Percentiles rank a stretch among this genome's conserved stretches.
Conservation (phyloP, 441 rosid species). For the Melastoma candidum region DNA sequence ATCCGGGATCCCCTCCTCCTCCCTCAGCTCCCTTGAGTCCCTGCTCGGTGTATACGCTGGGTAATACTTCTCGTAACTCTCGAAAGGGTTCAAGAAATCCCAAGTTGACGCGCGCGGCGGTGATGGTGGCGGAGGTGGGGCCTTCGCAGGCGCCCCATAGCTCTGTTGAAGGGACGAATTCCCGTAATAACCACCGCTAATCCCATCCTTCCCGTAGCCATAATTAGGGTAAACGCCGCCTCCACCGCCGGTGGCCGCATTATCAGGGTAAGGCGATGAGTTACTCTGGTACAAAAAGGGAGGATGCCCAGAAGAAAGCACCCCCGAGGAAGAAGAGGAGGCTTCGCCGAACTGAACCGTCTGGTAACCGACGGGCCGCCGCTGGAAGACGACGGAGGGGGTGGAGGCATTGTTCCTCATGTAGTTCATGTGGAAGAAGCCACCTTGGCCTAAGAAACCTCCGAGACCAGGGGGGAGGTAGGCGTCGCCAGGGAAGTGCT, state of each 20-base stretch:
- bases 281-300: conserved; percentile 22
- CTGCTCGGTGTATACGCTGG: conserved; percentile 44
- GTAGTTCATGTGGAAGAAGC: conserved; percentile 48
- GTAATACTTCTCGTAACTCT: conserved; percentile 33
- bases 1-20: conserved; percentile 92
- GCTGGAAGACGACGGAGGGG: conserved; percentile 21
- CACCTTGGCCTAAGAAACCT: conserved; percentile 16
- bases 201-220: conserved; percentile 19
- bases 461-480: background rate
- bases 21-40: conserved; percentile 73
- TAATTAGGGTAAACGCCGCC: conserved; percentile 20
- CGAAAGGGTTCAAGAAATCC: conserved; percentile 78
- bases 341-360: conserved; percentile 53
- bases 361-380: conserved; percentile 47
- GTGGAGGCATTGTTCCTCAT: conserved; percentile 42
- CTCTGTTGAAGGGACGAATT: conserved; percentile 19
- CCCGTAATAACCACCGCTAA: conserved; percentile 25
- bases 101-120: conserved; percentile 63
- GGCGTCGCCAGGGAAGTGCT: conserved; percentile 9
- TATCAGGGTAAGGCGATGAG: conserved; percentile 17
- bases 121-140: conserved; percentile 61
- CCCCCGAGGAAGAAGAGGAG: conserved; percentile 29
- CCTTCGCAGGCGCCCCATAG: conserved; percentile 11
- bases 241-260: background rate
- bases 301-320: conserved; percentile 3